Percentiles rank a stretch among this genome's conserved stretches.
These are phyloP conservation scores for Cruciata laevipes DNA, from an alignment of 257 asterid genomes.

Conservation along the genomic window DNA sequence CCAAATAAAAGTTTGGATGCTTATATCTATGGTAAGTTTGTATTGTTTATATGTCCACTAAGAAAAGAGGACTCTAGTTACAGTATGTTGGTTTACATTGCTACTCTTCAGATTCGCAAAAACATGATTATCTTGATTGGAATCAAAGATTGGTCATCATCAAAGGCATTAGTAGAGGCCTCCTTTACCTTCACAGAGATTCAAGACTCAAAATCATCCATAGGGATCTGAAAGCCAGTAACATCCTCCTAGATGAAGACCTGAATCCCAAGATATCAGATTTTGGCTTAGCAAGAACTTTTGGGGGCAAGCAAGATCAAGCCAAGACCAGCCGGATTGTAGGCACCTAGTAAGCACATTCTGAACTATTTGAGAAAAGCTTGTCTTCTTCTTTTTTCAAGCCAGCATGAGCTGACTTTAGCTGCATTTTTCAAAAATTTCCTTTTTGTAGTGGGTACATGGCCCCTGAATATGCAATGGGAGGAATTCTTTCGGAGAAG, in stretches of 20 bases:
- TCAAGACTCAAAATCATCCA: background rate
- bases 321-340: background rate
- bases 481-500: background rate
- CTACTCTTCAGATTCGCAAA: background rate
- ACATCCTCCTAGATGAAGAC: background rate
- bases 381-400: background rate
- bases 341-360: constrained; percentile 2
- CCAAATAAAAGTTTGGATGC: constrained; percentile 34
- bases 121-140: background rate
- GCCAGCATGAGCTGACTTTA: background rate
- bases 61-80: background rate
- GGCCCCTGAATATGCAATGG: constrained; percentile 1
- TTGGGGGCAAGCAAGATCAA: constrained; percentile 3
- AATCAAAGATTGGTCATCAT: background rate
- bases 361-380: background rate
- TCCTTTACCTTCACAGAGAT: background rate
- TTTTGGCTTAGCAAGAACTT: background rate
- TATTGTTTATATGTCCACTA: constrained; percentile 1
- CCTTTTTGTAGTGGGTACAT: background rate
- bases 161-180: background rate
- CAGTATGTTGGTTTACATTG: background rate
- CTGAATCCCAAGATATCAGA: constrained; percentile 1
- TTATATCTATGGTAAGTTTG: constrained; percentile 17
- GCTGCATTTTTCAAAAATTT: background rate
- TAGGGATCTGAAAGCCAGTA: background rate